phyloP scores from a whole-genome alignment of 768 basidiomycete species.

The Punctularia strigosozonata region DNA sequence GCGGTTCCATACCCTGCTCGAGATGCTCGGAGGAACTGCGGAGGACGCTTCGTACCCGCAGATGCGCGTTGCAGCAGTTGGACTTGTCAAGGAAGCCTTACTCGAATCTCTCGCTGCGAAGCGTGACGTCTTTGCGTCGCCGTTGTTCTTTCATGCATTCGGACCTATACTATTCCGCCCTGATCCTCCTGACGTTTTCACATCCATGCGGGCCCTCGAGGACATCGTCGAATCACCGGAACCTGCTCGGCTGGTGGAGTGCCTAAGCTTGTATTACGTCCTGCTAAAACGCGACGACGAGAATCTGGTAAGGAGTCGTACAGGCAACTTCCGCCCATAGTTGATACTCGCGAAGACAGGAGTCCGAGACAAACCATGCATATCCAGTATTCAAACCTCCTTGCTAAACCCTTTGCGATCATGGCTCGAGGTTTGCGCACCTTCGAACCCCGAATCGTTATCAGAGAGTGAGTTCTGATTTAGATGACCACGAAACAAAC shows the following conservation, averaged over 20 bases:
- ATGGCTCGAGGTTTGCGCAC: too few species aligned
- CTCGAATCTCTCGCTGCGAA: constrained; percentile 33
- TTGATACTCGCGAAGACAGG: too few species aligned
- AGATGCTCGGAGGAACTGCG: constrained; percentile 27
- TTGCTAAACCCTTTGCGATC: too few species aligned
- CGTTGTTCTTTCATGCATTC: constrained; percentile 42
- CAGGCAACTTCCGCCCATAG: too few species aligned
- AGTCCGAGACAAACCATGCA: too few species aligned
- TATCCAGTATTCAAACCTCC: too few species aligned
- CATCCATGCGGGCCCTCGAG: constrained; percentile 14
- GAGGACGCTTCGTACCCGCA: constrained; percentile 45
- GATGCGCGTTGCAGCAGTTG: constrained; percentile 58
- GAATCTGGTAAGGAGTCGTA: constrained; percentile 56
- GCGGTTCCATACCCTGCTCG: constrained; percentile 42
- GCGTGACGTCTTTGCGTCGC: constrained; percentile 39
- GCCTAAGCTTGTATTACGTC: constrained; percentile 57
- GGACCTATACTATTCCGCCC: constrained; percentile 49
- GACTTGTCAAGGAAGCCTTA: constrained; percentile 56
- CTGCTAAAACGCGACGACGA: constrained; percentile 43
- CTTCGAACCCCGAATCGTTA: too few species aligned
- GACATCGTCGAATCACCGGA: constrained; percentile 45
- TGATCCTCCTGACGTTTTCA: constrained; percentile 41
- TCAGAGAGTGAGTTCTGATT: too few species aligned
- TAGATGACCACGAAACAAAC: too few species aligned
- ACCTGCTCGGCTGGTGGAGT: constrained; percentile 49